phyloP scores from a whole-genome alignment of 371 early-diverging fungal genomes.

The Chytridium lagenaria region DNA sequence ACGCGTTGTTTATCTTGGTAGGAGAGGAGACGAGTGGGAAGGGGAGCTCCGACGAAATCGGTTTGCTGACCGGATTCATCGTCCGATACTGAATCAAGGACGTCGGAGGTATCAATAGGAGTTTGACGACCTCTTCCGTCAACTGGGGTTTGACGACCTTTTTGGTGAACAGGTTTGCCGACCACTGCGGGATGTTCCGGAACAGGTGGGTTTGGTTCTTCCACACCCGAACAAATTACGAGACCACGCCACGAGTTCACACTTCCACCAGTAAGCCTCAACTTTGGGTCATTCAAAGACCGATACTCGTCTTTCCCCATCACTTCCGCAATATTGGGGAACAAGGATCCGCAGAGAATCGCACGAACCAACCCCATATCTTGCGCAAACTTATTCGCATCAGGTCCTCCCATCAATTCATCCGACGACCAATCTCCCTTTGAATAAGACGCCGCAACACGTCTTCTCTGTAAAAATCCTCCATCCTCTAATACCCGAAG shows the following conservation, averaged over 20 bases:
- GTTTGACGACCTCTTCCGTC: background rate
- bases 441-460: background rate
- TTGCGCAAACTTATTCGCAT: slow-evolving; percentile 26
- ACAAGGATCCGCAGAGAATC: slow-evolving; percentile 43
- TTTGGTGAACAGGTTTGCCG: slow-evolving; percentile 7
- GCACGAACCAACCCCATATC: slow-evolving; percentile 43
- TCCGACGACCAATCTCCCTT: slow-evolving; percentile 9
- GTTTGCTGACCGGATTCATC: slow-evolving; percentile 10
- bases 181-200: background rate
- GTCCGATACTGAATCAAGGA: slow-evolving; percentile 20
- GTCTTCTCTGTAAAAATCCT: background rate
- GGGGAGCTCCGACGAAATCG: slow-evolving; percentile 25
- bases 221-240: background rate
- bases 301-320: slow-evolving; percentile 45
- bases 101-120: slow-evolving; percentile 8
- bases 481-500: slow-evolving; percentile 38
- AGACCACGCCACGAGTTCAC: slow-evolving; percentile 41
- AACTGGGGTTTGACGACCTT: too few relatives aligned
- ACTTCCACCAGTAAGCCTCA: slow-evolving; percentile 39
- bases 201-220: background rate
- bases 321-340: slow-evolving; percentile 52
- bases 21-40: slow-evolving; percentile 43
- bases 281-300: slow-evolving; percentile 25
- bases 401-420: slow-evolving; percentile 37
- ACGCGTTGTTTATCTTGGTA: slow-evolving; percentile 54